Evolutionary conservation across 371 early-diverging fungal species (phyloP).

Genomic region (Haplosporangium sp.): DNA sequence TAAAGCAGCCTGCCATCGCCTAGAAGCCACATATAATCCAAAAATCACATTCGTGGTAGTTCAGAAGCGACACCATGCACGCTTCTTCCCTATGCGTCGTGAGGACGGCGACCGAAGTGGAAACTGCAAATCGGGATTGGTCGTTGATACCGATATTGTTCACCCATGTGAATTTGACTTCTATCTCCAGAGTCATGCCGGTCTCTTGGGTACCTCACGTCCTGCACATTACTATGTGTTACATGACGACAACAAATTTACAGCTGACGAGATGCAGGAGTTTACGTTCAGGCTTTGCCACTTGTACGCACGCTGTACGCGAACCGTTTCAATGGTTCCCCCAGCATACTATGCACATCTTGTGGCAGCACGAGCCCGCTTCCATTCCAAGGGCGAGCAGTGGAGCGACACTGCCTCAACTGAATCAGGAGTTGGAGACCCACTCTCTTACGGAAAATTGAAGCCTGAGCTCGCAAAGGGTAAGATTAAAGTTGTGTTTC

Average conservation of each 20-base stretch:
- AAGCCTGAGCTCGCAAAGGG: constrained; percentile 30
- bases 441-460: constrained; percentile 12
- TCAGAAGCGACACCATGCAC: constrained; percentile 90
- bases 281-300: constrained; percentile 86
- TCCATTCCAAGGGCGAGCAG: constrained; percentile 73
- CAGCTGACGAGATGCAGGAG: constrained; percentile 74
- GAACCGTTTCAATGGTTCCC: constrained; percentile 82
- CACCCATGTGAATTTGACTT: constrained; percentile 82
- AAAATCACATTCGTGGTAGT: constrained; percentile 86
- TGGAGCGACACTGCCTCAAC: constrained; percentile 31
- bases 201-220: constrained; percentile 88
- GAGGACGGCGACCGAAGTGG: constrained; percentile 65
- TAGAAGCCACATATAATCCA: constrained; percentile 76
- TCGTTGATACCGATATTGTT: constrained; percentile 78
- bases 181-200: constrained; percentile 86
- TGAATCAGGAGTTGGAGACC: constrained; percentile 18
- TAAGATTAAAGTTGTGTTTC: constrained; percentile 2
- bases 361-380: constrained; percentile 84
- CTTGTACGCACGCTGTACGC: constrained; percentile 85
- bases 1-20: constrained; percentile 69
- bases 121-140: constrained; percentile 86
- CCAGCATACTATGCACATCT: constrained; percentile 94
- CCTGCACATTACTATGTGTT: constrained; percentile 88
- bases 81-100: constrained; percentile 75
- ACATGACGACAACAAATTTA: constrained; percentile 81